Percentiles rank a stretch among this genome's conserved stretches.
Evolutionary conservation across 192 early-diverging fungal species (phyloP).

Genomic region (Backusella luteola): DNA sequence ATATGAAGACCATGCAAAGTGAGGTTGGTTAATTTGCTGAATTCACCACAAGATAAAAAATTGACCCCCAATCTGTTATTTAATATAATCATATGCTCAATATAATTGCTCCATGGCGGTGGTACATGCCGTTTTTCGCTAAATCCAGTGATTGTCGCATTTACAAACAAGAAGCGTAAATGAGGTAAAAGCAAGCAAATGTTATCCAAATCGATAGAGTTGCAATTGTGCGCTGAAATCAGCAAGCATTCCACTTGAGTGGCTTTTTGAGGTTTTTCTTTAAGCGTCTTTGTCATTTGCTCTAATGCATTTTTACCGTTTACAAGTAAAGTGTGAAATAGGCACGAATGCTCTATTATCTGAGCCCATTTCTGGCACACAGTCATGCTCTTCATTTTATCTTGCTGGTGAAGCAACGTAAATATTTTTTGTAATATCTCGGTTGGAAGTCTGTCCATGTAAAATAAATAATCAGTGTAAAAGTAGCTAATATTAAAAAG

Average conservation of each 20-base stretch:
- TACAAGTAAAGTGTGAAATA: not conserved
- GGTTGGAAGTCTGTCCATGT: not conserved
- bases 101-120: not conserved
- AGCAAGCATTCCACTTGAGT: not conserved
- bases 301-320: not conserved
- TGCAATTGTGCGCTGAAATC: not conserved
- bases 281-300: not conserved
- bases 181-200: not conserved
- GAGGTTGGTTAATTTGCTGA: not conserved
- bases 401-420: not conserved
- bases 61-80: not conserved
- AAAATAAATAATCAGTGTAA: not conserved
- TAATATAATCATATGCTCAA: not conserved
- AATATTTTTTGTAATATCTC: not conserved
- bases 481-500: too few species aligned
- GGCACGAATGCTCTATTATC: not conserved
- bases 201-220: not conserved
- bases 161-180: not conserved
- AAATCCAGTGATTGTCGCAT: not conserved
- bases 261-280: not conserved
- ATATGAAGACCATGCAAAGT: not conserved
- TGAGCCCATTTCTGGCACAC: not conserved
- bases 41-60: not conserved
- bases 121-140: not conserved
- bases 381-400: not conserved